phyloP scores from a whole-genome alignment of 2,329 filamentous ascomycete genomes.

The Aspergillus pseudotamarii region DNA sequence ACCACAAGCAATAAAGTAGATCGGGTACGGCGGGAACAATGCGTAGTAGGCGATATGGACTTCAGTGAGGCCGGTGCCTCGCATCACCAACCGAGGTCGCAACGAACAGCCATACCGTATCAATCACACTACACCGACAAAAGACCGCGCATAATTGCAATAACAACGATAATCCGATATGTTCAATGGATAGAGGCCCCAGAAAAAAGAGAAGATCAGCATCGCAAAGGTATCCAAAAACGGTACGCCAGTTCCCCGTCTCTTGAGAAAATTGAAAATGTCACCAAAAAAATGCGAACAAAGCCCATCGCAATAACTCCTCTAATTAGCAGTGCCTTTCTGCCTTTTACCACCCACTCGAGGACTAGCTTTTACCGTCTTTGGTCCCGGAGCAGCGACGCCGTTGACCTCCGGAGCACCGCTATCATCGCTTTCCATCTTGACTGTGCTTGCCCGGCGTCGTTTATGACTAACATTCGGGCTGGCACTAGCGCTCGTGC shows the following conservation, averaged over 20 bases:
- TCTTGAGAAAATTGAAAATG: slow-evolving; percentile 25
- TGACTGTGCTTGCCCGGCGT: slow-evolving; percentile 61
- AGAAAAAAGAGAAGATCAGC: slow-evolving; percentile 17
- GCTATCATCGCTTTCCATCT: slow-evolving; percentile 59
- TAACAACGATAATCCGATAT: slow-evolving; percentile 25
- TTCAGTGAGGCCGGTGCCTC: slow-evolving; percentile 1
- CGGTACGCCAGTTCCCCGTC: slow-evolving; percentile 32
- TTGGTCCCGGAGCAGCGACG: slow-evolving; percentile 33
- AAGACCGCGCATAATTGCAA: slow-evolving; percentile 17
- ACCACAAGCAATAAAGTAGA: not conserved
- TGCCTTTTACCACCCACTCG: slow-evolving; percentile 51
- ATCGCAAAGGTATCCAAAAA: slow-evolving; percentile 31
- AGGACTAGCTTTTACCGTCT: slow-evolving; percentile 52
- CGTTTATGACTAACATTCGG: slow-evolving; percentile 63
- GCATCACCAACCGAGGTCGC: slow-evolving; percentile 2
- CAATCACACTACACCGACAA: slow-evolving; percentile 16
- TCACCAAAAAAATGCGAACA: slow-evolving; percentile 6
- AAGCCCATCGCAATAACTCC: slow-evolving; percentile 11
- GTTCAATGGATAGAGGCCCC: slow-evolving; percentile 21
- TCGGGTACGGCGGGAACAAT: not conserved
- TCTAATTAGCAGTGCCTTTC: slow-evolving; percentile 43
- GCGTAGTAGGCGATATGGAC: not conserved
- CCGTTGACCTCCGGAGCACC: slow-evolving; percentile 54
- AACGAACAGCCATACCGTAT: slow-evolving; percentile 3
- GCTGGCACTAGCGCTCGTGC: slow-evolving; percentile 63